Conservation (phyloP, 1,139 yeast genomes). For the Saccharomyces hybrid region DNA sequence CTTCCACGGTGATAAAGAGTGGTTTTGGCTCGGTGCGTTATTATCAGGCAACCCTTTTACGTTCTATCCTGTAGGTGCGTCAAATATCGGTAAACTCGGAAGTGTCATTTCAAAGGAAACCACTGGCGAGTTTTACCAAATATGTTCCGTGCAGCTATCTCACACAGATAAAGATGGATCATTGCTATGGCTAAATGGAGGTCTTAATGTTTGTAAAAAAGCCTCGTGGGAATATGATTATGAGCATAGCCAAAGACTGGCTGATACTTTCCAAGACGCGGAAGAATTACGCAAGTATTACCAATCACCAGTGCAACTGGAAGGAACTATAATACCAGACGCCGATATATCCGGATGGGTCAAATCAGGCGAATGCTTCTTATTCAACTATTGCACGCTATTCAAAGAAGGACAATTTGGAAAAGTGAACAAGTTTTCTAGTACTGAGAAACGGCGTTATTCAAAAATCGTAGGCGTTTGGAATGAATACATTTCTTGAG, state of each 20-base stretch:
- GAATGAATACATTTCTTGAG: not conserved
- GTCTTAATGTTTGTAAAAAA: constrained; percentile 6
- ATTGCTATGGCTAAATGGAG: constrained; percentile 9
- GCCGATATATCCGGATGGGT: not conserved
- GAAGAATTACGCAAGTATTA: not conserved
- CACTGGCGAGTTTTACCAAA: constrained; percentile 3
- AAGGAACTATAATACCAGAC: not conserved
- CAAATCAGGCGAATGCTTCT: not conserved
- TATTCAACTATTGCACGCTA: not conserved
- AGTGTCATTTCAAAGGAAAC: not conserved
- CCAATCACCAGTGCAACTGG: not conserved
- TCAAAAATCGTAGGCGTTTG: not conserved
- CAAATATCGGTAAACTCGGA: constrained; percentile 3
- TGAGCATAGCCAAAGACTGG: not conserved
- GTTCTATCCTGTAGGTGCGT: constrained; percentile 4
- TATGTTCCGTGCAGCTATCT: constrained; percentile 7
- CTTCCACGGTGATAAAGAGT: constrained; percentile 50
- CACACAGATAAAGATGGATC: constrained; percentile 3
- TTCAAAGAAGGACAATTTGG: not conserved
- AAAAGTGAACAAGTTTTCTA: not conserved
- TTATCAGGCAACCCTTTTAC: constrained; percentile 3
- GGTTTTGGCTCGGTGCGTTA: constrained; percentile 46
- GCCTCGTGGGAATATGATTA: not conserved
- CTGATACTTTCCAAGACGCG: not conserved
- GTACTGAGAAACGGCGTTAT: not conserved